Evolutionary conservation across 2,329 filamentous ascomycete species (phyloP), one percentile per base, ranked within the genome.

Genomic region (Lasiodiplodia citricola): DNA sequence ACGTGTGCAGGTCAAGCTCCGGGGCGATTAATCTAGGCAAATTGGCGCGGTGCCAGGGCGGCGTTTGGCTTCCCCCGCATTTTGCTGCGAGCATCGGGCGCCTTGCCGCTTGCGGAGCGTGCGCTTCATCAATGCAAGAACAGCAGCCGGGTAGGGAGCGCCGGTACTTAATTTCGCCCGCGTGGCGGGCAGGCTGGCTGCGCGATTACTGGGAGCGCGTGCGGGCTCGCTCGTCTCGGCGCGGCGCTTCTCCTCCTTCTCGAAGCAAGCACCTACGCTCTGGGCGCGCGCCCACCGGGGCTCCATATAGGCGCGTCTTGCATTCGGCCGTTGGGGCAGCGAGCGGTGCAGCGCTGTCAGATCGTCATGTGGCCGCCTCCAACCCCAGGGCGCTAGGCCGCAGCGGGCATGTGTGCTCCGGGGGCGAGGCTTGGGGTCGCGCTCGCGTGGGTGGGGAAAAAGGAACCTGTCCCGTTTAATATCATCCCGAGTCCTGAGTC

Each of bases 391-490:
- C 54, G 65, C 65, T 67, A 67, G 8, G 16, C 65, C 55, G 41
- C 13, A 14, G 28, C 10, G 31, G 65, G 65, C 54, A 67, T 44
- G 38, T 56, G 23, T 51, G 65, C 65, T 60, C 65, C 65, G 65
- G 65, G 54, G 65, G 47, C 55, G 54, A 54, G 41, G 55, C 56
- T 58, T 67, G 65, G 65, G 41, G 55, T 67, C 28, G 65, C 47
- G 64, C 44, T 47, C 31, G 57, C 57, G 60, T 38, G 47, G 65
- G 65, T 67, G 65, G 65, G 65, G 65, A 60, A 67, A 62, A 64
- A 64, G 60, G 60, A 52, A 64, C 60, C 60, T 64, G 58, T 63
- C 58, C 44, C 41, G 35, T 58, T 52, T 58, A 67, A 60, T 60
- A 60, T 67, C 54, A 38, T 52, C 55, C 44, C 54, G 31, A 67